Conservation (phyloP, 2,329 filamentous ascomycete species). For the Ascochyta viciae-villosae region DNA sequence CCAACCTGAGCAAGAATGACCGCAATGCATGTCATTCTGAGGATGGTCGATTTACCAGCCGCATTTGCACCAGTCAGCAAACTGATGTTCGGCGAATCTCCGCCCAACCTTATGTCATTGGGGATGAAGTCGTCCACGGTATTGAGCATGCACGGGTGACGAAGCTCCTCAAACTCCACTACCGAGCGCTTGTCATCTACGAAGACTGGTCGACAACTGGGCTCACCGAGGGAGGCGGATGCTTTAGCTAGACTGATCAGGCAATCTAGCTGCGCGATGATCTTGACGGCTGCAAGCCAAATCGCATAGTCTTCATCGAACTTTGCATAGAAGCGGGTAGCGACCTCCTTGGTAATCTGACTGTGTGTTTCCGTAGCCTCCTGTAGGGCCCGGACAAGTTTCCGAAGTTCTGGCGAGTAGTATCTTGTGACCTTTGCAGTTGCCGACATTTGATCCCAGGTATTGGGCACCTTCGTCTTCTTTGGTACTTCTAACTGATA, state of each 20-base stretch:
- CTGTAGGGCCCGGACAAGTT: constrained; percentile 84
- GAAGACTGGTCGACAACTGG: constrained; percentile 88
- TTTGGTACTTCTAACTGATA: constrained; percentile 91
- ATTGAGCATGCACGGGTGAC: constrained; percentile 92
- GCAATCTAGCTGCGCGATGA: constrained; percentile 92
- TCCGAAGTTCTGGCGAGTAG: constrained; percentile 85
- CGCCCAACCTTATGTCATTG: constrained; percentile 89
- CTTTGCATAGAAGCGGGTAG: constrained; percentile 79
- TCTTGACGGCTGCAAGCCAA: constrained; percentile 89
- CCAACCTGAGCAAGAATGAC: constrained; percentile 98
- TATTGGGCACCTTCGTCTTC: constrained; percentile 85
- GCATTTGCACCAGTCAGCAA: constrained; percentile 95
- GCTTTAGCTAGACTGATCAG: constrained; percentile 91
- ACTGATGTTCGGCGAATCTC: constrained; percentile 80
- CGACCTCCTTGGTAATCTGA: constrained; percentile 88
- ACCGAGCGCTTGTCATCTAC: constrained; percentile 83
- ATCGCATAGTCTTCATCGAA: constrained; percentile 86
- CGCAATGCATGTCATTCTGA: constrained; percentile 95
- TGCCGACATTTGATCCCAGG: constrained; percentile 96
- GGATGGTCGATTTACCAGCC: constrained; percentile 93
- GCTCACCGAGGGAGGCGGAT: constrained; percentile 81
- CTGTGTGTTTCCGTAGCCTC: constrained; percentile 94
- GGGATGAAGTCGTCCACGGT: constrained; percentile 94
- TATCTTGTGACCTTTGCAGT: constrained; percentile 90
- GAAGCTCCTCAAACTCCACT: constrained; percentile 89